These are phyloP conservation scores for Chaetomiaceae sp. DNA, from an alignment of 2,329 filamentous ascomycete species.

Conservation along the genomic window DNA sequence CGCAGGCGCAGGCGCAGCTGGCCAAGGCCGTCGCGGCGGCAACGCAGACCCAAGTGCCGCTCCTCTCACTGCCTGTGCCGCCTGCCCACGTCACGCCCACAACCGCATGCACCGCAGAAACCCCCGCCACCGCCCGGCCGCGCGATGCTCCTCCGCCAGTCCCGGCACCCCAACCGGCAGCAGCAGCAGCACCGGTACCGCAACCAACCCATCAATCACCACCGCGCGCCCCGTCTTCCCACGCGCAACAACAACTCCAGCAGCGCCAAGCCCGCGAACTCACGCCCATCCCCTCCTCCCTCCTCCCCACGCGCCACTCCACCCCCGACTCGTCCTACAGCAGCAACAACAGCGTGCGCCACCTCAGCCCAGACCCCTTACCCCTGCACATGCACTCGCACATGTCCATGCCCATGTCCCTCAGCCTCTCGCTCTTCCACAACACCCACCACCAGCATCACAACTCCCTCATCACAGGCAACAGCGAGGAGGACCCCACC, in stretches of 20 bases:
- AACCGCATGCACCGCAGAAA: too few species aligned
- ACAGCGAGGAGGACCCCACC: not conserved
- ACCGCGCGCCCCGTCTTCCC: not conserved
- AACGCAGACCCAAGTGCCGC: not conserved
- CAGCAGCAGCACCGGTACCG: not conserved
- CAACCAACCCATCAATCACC: constrained; percentile 1
- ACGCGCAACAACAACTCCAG: not conserved
- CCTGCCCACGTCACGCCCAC: not conserved
- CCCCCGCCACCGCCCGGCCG: not conserved
- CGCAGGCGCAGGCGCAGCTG: constrained; percentile 7
- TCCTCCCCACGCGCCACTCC: constrained; percentile 6
- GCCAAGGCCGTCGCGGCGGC: constrained; percentile 7
- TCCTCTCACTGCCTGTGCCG: constrained; percentile 6
- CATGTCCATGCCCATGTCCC: not conserved
- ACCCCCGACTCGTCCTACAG: constrained; percentile 9
- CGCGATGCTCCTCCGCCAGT: not conserved
- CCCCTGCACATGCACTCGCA: not conserved
- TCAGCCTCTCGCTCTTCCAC: not conserved
- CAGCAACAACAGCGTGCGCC: not conserved
- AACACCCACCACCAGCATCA: too few species aligned
- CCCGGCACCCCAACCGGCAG: not conserved
- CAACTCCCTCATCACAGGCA: too few species aligned
- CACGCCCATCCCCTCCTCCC: constrained; percentile 10
- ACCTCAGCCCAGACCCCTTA: constrained; percentile 3
- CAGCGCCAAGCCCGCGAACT: constrained; percentile 7